Base-by-base conservation (phyloP, 1,284 basidiomycete genomes). In the Fomes fomentarius region DNA sequence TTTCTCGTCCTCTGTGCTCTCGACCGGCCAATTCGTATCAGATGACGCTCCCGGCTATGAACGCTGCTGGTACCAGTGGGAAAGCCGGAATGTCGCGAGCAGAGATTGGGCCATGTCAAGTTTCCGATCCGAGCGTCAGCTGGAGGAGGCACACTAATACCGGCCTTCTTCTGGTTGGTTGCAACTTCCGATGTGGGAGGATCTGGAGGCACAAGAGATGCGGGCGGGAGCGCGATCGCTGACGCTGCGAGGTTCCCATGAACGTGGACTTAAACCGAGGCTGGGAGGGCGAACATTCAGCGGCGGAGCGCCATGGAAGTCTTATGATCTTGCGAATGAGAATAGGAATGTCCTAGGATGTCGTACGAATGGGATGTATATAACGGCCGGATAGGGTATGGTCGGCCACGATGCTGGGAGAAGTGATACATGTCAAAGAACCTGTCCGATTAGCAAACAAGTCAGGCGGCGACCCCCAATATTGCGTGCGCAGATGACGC, bases 221-320 rank as follows among this genome's bases (percentile, higher is more conserved):
- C 41, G 42, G 21, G 44, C 45, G 38, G 41, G 47, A 38, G 40
- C 21, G 49, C 14, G 31, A 40, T 41, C 35, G 50, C 42, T 34
- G 53, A 51, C 47, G 47, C 28, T 24, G 31, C 6, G 5, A 17
- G 35, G 38, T 63, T 63, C 62, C 57, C 62, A 63, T 59, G 63
- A 61, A 53, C 62, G 62, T 65, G 62, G 57, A 57, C 40, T 54
- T 55, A 50, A 50, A 37, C 55, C 59, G 56, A 58, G 50, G 33
- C 25, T 25, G 38, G 37, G 49, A 47, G 30, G 31, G 44, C 37
- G 25, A 30, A 51, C 50, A 57, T 56, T 62, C 50, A 58, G 51
- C 34, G 57, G 50, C 62, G 63, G 63, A 63, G 65, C 63, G 63
- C 63, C 58, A 58, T 54, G 35, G 14, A 12, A 60, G 65, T 63